Percentiles rank a stretch among this genome's conserved stretches.
These are phyloP conservation scores for Didymella arachidicola DNA, from an alignment of 2,329 filamentous ascomycete genomes.

Conservation along the genomic window DNA sequence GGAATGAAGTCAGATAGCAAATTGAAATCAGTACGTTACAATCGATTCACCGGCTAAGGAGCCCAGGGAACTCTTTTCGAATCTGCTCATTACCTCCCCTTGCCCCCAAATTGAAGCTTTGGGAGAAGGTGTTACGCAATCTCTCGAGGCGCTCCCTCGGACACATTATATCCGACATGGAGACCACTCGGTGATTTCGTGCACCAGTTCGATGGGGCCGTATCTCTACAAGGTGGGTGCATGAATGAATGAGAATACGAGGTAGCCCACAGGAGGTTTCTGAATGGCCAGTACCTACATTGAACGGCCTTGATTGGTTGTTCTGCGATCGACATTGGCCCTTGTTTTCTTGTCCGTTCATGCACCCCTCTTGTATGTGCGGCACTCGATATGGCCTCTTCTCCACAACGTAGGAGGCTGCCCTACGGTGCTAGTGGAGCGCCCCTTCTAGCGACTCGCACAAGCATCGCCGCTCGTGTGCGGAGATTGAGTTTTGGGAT, in stretches of 20 bases:
- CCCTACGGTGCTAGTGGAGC: conserved; percentile 4
- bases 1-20: background rate
- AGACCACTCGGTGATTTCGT: background rate
- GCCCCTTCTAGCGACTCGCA: conserved; percentile 2
- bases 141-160: background rate
- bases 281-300: too few relatives aligned
- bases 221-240: too few relatives aligned
- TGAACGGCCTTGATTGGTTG: too few relatives aligned
- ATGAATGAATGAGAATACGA: too few relatives aligned
- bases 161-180: background rate
- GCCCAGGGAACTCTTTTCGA: background rate
- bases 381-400: background rate
- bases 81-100: background rate
- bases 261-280: too few relatives aligned
- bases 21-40: background rate
- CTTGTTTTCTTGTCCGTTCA: too few relatives aligned
- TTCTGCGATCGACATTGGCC: too few relatives aligned
- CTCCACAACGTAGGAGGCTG: background rate
- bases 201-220: background rate
- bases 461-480: conserved; percentile 4
- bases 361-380: too few relatives aligned
- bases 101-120: background rate
- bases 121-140: background rate
- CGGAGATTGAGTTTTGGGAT: conserved; percentile 6
- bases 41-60: background rate